Conservation (phyloP, 2,329 filamentous ascomycete species). For the Chrysosporium queenslandicum region DNA sequence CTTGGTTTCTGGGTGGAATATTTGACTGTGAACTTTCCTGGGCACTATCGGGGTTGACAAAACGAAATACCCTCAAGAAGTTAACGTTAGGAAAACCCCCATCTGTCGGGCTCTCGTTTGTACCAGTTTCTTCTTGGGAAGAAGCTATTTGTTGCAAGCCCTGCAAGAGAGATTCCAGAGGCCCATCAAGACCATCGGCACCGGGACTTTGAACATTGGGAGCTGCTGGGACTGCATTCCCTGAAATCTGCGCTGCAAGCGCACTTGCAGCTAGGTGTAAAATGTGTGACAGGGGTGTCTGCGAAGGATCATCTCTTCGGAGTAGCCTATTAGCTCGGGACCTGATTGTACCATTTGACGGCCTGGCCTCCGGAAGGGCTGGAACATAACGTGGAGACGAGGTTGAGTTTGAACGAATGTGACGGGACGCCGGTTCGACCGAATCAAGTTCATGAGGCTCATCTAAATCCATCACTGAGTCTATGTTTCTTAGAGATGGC, state of each 20-base stretch:
- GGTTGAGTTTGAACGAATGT: constrained; percentile 4
- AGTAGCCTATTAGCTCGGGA: constrained; percentile 45
- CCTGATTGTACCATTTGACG: constrained; percentile 35
- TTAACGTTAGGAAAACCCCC: constrained; percentile 49
- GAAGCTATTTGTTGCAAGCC: constrained; percentile 54
- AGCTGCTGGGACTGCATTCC: constrained; percentile 47
- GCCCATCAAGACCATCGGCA: constrained; percentile 49
- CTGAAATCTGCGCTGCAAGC: constrained; percentile 55
- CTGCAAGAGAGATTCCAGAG: constrained; percentile 53
- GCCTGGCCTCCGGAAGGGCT: constrained; percentile 23
- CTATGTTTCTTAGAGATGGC: constrained; percentile 30
- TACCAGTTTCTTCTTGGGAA: constrained; percentile 34
- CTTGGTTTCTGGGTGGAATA: constrained; percentile 21
- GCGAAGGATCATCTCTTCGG: constrained; percentile 52
- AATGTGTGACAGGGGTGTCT: constrained; percentile 52
- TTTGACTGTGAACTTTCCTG: constrained; percentile 19
- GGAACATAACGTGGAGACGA: constrained; percentile 10
- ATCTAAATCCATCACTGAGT: constrained; percentile 35
- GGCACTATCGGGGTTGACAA: constrained; percentile 44
- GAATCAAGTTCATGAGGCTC: constrained; percentile 36
- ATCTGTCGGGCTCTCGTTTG: constrained; percentile 25
- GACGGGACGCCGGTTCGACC: constrained; percentile 31
- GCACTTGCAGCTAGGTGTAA: constrained; percentile 54
- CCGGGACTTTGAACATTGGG: constrained; percentile 47
- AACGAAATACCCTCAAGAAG: constrained; percentile 59